phyloP scores from a whole-genome alignment of 148 eudicot genomes.

The Silene uniflora region DNA sequence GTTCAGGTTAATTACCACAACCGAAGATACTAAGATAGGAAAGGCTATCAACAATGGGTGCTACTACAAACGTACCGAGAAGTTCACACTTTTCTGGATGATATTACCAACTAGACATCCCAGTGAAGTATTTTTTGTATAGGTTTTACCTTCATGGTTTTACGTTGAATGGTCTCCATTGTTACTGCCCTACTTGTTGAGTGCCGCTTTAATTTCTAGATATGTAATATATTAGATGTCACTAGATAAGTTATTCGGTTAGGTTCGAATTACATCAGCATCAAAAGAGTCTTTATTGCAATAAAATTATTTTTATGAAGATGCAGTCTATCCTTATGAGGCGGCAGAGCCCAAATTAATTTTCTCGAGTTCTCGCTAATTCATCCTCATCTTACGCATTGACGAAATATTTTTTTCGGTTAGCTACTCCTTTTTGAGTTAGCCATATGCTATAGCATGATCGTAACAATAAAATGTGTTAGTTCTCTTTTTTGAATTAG shows the following conservation, averaged over 20 bases:
- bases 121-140: background rate
- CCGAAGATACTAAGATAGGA: background rate
- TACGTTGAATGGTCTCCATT: background rate
- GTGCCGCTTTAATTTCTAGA: background rate
- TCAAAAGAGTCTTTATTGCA: background rate
- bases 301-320: too few relatives aligned
- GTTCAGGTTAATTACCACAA: constrained; percentile 7
- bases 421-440: too few relatives aligned
- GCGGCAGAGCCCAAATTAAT: too few relatives aligned
- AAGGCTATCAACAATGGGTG: background rate
- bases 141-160: background rate
- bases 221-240: background rate
- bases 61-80: background rate
- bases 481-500: too few relatives aligned
- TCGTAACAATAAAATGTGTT: too few relatives aligned
- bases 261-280: background rate
- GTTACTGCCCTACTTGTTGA: background rate
- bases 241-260: background rate
- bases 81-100: background rate
- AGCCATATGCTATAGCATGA: too few relatives aligned
- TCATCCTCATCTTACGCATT: too few relatives aligned
- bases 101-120: background rate
- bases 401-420: too few relatives aligned
- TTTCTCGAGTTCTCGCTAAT: too few relatives aligned
- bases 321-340: too few relatives aligned